Base-by-base conservation (phyloP, 2,329 filamentous ascomycete species). In the Monilinia laxa region DNA sequence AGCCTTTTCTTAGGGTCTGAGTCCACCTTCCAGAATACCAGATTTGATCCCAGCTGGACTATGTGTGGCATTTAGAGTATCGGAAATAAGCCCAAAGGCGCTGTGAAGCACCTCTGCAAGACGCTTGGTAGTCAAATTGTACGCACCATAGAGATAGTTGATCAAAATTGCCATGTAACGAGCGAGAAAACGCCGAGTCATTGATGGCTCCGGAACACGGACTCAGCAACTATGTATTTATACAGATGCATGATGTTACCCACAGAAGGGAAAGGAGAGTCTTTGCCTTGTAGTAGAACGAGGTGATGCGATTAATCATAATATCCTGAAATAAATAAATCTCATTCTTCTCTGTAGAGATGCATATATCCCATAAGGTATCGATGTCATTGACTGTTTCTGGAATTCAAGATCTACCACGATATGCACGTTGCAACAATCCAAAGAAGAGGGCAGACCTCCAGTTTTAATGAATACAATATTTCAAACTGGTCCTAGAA, bases 71-170 rank as follows among this genome's bases (percentile, higher is more conserved):
- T 38, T 23, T 20, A 51, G 16, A 18, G 42, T 60, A 60, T 60
- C 57, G 3, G 9, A 18, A 16, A 49, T 28, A 51, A 60, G 57
- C 3, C 14, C 57, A 9, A 35, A 18, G 7, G 14, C 18, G 10
- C n/a, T 7, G 2, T 23, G 1, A 5, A 49, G 28, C 18, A 45
- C 28, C 5, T 51, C 20, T 9, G n/a, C 42, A 35, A 60, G n/a
- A 9, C 28, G 7, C 4, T 10, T 14, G 1, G 10, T 3, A 0
- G 12, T 16, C 0, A 49, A 28, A 3, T n/a, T 31, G 10, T 18
- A 35, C n/a, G 25, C 45, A 0, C 57, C 57, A 11, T 16, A 60
- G 7, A 4, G 9, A 25, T 28, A 60, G 45, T 16, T n/a, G 31
- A 60, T 11, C 2, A 28, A 51, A 25, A 49, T 47, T 1, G 28